A percentile compares a stretch with the other conserved stretches of the same genome.
Evolutionary conservation across 2,329 filamentous ascomycete genomes (phyloP).

Genomic region (Hypoxylon sp.): DNA sequence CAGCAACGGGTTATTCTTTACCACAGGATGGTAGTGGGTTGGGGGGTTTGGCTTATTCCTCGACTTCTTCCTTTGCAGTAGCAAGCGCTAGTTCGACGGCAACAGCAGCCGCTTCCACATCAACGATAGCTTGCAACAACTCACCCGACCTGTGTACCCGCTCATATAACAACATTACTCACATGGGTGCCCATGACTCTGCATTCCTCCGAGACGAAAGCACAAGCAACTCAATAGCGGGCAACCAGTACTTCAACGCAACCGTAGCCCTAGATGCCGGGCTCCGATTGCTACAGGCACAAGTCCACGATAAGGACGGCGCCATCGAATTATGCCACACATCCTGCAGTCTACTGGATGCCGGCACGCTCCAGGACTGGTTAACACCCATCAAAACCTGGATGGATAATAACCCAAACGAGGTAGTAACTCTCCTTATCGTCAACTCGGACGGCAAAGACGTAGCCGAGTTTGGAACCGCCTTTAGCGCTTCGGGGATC

Average conservation of each 20-base stretch:
- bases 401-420: conserved; percentile 78
- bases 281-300: conserved; percentile 78
- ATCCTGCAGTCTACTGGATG: conserved; percentile 76
- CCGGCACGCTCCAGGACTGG: conserved; percentile 76
- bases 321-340: conserved; percentile 80
- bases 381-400: conserved; percentile 74
- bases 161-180: conserved; percentile 81
- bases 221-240: conserved; percentile 73
- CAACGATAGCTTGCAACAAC: conserved; percentile 79
- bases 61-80: conserved; percentile 41
- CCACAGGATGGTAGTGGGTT: conserved; percentile 42
- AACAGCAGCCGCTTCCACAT: conserved; percentile 49
- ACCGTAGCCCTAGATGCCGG: conserved; percentile 79
- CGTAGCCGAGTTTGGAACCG: conserved; percentile 68
- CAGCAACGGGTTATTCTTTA: conserved; percentile 43
- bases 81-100: conserved; percentile 43
- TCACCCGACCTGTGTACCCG: conserved; percentile 79
- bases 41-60: conserved; percentile 19
- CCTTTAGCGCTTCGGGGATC: conserved; percentile 70
- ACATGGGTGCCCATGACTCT: conserved; percentile 83
- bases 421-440: conserved; percentile 81
- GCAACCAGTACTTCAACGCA: conserved; percentile 82
- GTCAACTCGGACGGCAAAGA: conserved; percentile 73
- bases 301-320: conserved; percentile 75
- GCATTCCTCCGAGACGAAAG: conserved; percentile 77